These are phyloP conservation scores for Pyricularia sp. DNA, from an alignment of 2,329 filamentous ascomycete genomes.

Conservation along the genomic window DNA sequence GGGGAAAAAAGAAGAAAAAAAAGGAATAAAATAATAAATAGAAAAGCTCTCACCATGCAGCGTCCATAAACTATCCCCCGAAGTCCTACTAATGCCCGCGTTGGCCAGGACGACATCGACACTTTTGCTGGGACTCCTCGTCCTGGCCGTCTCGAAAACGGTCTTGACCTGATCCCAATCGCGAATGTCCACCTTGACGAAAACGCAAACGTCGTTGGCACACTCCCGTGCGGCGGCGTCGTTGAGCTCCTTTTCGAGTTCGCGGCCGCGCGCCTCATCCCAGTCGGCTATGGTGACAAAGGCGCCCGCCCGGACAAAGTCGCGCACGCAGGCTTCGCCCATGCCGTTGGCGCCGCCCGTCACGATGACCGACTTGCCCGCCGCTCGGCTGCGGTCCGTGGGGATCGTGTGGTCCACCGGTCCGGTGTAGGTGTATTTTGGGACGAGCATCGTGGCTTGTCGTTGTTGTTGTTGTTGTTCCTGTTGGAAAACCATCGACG, in stretches of 20 bases:
- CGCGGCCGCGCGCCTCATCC: conserved; percentile 18
- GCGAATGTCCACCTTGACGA: conserved; percentile 27
- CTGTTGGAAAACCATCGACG: not conserved
- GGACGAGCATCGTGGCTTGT: not conserved
- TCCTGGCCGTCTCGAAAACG: conserved; percentile 20
- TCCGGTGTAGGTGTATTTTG: not conserved
- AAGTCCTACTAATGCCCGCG: not conserved
- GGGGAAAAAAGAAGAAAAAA: not conserved
- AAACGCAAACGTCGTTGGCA: conserved; percentile 11
- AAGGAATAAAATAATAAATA: not conserved
- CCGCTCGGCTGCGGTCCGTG: conserved; percentile 1
- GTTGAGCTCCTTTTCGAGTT: not conserved
- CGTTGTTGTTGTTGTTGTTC: too few species aligned
- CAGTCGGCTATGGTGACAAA: conserved; percentile 28
- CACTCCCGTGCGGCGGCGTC: not conserved
- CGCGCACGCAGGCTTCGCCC: conserved; percentile 21
- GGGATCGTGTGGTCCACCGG: not conserved
- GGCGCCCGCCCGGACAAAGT: conserved; percentile 22
- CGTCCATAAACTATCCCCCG: not conserved
- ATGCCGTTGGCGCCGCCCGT: conserved; percentile 33
- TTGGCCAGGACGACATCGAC: not conserved
- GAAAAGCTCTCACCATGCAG: not conserved
- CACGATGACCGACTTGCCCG: conserved; percentile 31
- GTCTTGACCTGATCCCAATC: conserved; percentile 28
- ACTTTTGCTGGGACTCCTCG: not conserved